phyloP scores from a whole-genome alignment of 441 rosid species.

The Flueggea neowawraea region DNA sequence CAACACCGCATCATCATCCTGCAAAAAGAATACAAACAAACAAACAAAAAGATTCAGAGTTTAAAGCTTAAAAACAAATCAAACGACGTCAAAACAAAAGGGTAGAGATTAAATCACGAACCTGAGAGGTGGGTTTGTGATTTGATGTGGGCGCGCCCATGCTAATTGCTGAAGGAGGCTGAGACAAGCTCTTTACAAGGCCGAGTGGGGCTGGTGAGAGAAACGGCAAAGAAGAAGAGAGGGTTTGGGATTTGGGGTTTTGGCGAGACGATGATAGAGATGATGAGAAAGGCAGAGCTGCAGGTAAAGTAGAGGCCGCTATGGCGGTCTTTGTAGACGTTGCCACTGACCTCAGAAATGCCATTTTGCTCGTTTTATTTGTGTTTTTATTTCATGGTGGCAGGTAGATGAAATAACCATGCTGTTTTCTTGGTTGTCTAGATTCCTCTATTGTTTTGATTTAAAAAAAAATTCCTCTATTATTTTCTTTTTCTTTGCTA shows the following conservation, averaged over 20 bases:
- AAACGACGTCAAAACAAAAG: constrained; percentile 11
- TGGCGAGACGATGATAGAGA: constrained; percentile 24
- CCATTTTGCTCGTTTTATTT: constrained; percentile 24
- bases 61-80: constrained; percentile 8
- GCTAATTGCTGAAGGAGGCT: constrained; percentile 42
- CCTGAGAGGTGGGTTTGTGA: constrained; percentile 41
- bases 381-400: too few relatives aligned
- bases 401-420: too few relatives aligned
- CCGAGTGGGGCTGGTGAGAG: constrained; percentile 30
- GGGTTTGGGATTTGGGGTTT: constrained; percentile 28
- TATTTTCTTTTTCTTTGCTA: too few relatives aligned
- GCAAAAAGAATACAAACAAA: constrained; percentile 17
- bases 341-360: constrained; percentile 51
- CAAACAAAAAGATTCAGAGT: constrained; percentile 13
- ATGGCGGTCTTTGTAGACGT: constrained; percentile 33
- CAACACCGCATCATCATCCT: constrained; percentile 53
- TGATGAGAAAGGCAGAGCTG: constrained; percentile 38
- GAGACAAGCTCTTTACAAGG: constrained; percentile 37
- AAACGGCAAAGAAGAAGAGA: constrained; percentile 6
- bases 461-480: too few relatives aligned
- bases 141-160: constrained; percentile 59
- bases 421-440: too few relatives aligned
- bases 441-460: too few relatives aligned
- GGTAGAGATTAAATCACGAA: constrained; percentile 11
- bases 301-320: constrained; percentile 43